Percentiles rank a stretch among this genome's conserved stretches.
Evolutionary conservation across 2,329 filamentous ascomycete species (phyloP).

Genomic region (Colletotrichum lentis): DNA sequence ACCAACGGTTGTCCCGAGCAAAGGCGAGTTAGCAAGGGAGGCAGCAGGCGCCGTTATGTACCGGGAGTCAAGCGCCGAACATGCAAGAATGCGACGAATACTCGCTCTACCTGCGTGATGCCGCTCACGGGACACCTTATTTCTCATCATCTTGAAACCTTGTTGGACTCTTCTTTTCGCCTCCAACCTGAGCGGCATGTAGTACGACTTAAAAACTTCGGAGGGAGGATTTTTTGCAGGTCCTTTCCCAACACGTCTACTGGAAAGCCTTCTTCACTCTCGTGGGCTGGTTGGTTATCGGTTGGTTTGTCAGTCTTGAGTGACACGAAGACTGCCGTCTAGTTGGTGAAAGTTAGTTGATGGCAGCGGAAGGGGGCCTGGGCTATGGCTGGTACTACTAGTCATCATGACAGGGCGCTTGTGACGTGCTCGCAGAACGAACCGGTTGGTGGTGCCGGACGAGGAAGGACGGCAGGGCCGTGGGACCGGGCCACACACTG

Average conservation of each 20-base stretch:
- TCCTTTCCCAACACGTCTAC: neutral
- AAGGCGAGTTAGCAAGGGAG: neutral
- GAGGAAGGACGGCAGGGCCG: neutral
- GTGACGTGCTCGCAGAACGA: neutral
- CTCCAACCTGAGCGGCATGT: neutral
- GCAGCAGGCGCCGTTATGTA: conserved; percentile 20
- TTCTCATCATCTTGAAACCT: conserved; percentile 24
- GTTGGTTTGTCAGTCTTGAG: no score
- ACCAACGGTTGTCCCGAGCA: neutral
- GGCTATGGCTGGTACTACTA: no score
- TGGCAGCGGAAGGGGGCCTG: no score
- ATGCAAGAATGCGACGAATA: conserved; percentile 28
- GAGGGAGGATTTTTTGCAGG: neutral
- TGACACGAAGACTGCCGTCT: neutral
- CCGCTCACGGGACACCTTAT: conserved; percentile 28
- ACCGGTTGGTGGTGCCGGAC: neutral
- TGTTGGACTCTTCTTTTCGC: conserved; percentile 6
- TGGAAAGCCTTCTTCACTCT: neutral
- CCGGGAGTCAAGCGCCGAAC: conserved; percentile 9
- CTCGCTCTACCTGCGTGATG: conserved; percentile 14
- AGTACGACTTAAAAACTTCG: neutral
- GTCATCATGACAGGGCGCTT: neutral
- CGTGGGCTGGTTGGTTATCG: no score
- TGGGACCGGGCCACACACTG: conserved; percentile 5
- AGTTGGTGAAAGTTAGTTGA: conserved; percentile 4